Percentiles rank a stretch among this genome's conserved stretches.
phyloP scores from a whole-genome alignment of 257 asterid genomes.

The Penstemon davidsonii region DNA sequence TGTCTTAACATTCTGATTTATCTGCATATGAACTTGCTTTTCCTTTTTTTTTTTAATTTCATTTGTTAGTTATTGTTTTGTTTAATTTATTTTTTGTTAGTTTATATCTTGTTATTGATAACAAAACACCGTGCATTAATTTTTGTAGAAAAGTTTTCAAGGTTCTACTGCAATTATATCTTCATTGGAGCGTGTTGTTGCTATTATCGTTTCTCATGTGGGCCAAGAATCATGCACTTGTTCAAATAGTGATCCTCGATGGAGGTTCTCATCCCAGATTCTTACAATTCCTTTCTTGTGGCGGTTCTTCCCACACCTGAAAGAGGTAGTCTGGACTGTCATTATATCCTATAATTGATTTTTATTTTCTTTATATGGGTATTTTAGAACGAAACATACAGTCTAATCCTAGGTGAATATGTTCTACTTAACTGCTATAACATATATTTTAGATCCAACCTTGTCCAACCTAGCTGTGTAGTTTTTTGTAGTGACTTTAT shows the following conservation, averaged over 20 bases:
- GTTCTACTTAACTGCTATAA: constrained; percentile 5
- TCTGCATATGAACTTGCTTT: constrained; percentile 1
- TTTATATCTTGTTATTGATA: constrained; percentile 5
- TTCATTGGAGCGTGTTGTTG: constrained; percentile 72
- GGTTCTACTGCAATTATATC: constrained; percentile 51
- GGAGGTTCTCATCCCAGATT: constrained; percentile 78
- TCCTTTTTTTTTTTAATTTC: not conserved
- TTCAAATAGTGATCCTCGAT: constrained; percentile 53
- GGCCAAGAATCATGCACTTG: constrained; percentile 79
- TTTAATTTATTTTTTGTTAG: too few relatives aligned
- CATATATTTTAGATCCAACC: not conserved
- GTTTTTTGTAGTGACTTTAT: constrained; percentile 1
- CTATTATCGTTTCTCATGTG: constrained; percentile 60
- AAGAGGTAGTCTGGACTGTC: constrained; percentile 59
- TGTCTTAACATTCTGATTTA: not conserved
- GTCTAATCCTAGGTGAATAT: constrained; percentile 21
- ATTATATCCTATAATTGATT: constrained; percentile 3
- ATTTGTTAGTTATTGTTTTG: constrained; percentile 6
- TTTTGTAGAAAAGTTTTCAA: constrained; percentile 54
- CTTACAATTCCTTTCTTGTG: constrained; percentile 88
- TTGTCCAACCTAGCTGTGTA: not conserved
- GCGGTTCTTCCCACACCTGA: constrained; percentile 75
- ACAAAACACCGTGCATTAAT: constrained; percentile 31
- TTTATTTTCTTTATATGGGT: too few relatives aligned
- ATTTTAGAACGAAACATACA: not conserved